A percentile compares a stretch with the other conserved stretches of the same genome.
phyloP scores from a whole-genome alignment of 2,329 filamentous ascomycete species.

The Aspergillus texensis region DNA sequence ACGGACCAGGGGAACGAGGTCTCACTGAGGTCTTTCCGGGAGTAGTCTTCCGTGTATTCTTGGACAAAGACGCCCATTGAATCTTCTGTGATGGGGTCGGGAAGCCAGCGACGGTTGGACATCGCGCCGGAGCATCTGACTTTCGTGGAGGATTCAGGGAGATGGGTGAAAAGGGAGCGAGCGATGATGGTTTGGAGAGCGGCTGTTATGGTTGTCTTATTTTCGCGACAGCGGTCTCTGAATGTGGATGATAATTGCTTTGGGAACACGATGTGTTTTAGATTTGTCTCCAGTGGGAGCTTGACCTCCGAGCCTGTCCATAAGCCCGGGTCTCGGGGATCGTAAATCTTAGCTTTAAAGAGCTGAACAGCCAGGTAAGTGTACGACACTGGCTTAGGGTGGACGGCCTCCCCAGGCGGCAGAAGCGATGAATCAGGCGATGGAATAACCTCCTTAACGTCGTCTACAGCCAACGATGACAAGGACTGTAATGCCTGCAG shows the following conservation, averaged over 20 bases:
- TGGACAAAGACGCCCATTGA: slow-evolving; percentile 43
- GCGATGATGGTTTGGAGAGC: slow-evolving; percentile 44
- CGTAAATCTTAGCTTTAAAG: slow-evolving; percentile 37
- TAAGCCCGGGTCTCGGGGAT: slow-evolving; percentile 28
- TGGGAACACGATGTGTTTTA: slow-evolving; percentile 38
- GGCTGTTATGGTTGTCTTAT: slow-evolving; percentile 47
- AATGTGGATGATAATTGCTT: slow-evolving; percentile 31
- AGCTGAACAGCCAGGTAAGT: slow-evolving; percentile 37
- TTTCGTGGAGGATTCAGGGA: slow-evolving; percentile 31
- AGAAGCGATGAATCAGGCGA: slow-evolving; percentile 36
- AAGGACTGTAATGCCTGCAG: slow-evolving; percentile 36
- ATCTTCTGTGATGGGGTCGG: slow-evolving; percentile 36
- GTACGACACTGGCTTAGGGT: slow-evolving; percentile 43
- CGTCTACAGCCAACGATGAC: slow-evolving; percentile 14
- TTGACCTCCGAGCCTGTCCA: slow-evolving; percentile 41
- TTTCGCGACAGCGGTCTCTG: slow-evolving; percentile 35
- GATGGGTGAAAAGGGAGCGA: slow-evolving; percentile 38
- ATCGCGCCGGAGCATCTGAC: slow-evolving; percentile 40
- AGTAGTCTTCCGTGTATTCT: slow-evolving; percentile 36
- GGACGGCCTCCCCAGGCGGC: slow-evolving; percentile 45
- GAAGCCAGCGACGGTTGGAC: slow-evolving; percentile 43
- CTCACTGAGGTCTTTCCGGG: slow-evolving; percentile 20
- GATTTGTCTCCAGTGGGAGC: slow-evolving; percentile 26
- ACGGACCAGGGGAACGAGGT: slow-evolving; percentile 38
- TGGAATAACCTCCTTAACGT: slow-evolving; percentile 24